Conservation (phyloP, 2,329 filamentous ascomycete genomes). For the Coleophoma crateriformis region DNA sequence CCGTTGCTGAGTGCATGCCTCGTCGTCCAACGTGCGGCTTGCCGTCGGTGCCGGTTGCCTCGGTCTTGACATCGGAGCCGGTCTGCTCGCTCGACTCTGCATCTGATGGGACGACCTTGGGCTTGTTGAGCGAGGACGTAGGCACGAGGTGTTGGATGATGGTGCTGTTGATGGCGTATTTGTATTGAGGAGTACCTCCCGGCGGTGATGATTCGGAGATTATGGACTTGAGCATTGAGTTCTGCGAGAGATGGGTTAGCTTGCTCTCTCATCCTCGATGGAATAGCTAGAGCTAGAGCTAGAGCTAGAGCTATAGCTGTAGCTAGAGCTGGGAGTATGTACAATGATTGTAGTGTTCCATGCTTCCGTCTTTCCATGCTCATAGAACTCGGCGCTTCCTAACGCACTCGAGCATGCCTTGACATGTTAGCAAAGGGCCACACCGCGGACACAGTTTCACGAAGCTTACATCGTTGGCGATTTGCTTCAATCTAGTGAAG, state of each 20-base stretch:
- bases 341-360: conserved; percentile 97
- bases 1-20: conserved; percentile 84
- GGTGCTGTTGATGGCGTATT: conserved; percentile 96
- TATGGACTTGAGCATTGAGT: conserved; percentile 69
- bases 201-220: conserved; percentile 67
- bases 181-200: conserved; percentile 62
- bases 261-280: too few relatives aligned
- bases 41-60: conserved; percentile 49
- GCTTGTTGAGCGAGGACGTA: conserved; percentile 58
- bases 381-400: conserved; percentile 70
- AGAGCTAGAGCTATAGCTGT: background rate
- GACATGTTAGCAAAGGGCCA: too few relatives aligned
- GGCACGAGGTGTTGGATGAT: conserved; percentile 90
- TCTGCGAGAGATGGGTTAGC: conserved; percentile 38
- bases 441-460: background rate
- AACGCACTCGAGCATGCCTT: conserved; percentile 82
- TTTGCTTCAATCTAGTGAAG: conserved; percentile 73
- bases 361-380: conserved; percentile 74
- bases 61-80: conserved; percentile 40
- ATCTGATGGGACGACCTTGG: conserved; percentile 21
- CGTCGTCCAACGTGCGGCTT: conserved; percentile 75
- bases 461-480: conserved; percentile 68
- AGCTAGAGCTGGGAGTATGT: conserved; percentile 30
- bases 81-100: conserved; percentile 21
- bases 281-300: conserved; percentile 3